These are phyloP conservation scores for Bifiguratus adelaidae DNA, from an alignment of 192 early-diverging fungal genomes.

Conservation along the genomic window DNA sequence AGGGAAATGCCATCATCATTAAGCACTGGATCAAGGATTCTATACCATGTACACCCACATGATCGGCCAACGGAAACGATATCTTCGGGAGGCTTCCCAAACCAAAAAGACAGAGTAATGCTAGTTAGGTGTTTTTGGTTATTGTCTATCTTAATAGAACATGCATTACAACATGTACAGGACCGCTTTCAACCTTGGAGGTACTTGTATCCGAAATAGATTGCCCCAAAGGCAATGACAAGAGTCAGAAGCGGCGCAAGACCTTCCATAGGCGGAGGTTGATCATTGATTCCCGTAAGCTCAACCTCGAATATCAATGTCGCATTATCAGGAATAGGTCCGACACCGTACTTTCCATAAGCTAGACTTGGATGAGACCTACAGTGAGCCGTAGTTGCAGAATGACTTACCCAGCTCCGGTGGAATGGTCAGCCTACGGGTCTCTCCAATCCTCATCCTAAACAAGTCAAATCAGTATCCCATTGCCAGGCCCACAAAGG, in stretches of 20 bases:
- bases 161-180: too few species aligned
- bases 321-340: slow-evolving; percentile 90
- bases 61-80: slow-evolving; percentile 79
- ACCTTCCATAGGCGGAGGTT: too few species aligned
- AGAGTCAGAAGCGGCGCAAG: too few species aligned
- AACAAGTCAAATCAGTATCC: neutral
- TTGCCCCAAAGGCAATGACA: too few species aligned
- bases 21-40: slow-evolving; percentile 41
- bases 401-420: too few species aligned
- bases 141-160: too few species aligned
- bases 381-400: too few species aligned
- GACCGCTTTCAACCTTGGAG: too few species aligned
- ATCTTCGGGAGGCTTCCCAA: slow-evolving; percentile 34
- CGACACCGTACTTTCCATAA: slow-evolving; percentile 73
- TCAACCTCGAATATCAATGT: slow-evolving; percentile 90
- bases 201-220: too few species aligned
- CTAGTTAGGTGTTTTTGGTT: too few species aligned
- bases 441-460: slow-evolving; percentile 45
- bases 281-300: too few species aligned
- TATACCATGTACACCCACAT: slow-evolving; percentile 87
- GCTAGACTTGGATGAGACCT: too few species aligned
- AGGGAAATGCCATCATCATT: slow-evolving; percentile 1
- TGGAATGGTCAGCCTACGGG: slow-evolving; percentile 38
- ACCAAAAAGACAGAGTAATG: slow-evolving; percentile 22
- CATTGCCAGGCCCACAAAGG: neutral